Evolutionary conservation across 345 rosid species (phyloP).

Genomic region (Acer negundo): DNA sequence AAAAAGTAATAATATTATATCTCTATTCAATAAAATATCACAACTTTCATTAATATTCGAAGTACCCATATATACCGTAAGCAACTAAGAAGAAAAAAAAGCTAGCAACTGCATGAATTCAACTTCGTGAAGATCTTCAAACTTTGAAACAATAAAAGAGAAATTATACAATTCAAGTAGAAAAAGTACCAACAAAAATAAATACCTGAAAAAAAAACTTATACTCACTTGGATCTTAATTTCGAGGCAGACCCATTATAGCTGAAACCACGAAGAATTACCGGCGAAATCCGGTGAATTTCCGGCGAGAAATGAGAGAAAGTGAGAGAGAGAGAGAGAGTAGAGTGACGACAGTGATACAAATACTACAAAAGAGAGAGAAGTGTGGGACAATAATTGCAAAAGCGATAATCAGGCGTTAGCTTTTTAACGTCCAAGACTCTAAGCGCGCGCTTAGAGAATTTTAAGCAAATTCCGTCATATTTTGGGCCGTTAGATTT

Average conservation of each 20-base stretch:
- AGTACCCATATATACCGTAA: background rate
- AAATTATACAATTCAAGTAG: background rate
- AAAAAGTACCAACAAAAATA: background rate
- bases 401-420: constrained; percentile 22
- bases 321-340: background rate
- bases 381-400: constrained; percentile 30
- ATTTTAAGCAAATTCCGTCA: background rate
- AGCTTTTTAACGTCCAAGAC: constrained; percentile 25
- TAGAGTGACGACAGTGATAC: background rate
- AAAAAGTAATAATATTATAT: constrained; percentile 4
- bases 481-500: constrained; percentile 16
- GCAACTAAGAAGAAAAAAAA: constrained; percentile 3
- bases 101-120: background rate
- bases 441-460: background rate
- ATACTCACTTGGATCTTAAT: background rate
- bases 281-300: constrained; percentile 4
- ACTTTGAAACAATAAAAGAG: background rate
- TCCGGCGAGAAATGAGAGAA: constrained; percentile 14
- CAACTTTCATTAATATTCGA: background rate
- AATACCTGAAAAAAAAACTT: background rate
- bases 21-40: background rate
- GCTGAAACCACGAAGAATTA: background rate
- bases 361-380: background rate
- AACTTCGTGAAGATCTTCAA: background rate
- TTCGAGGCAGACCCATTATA: background rate